Evolutionary conservation across 2,329 filamentous ascomycete species (phyloP), one percentile per base, ranked within the genome.

Genomic region (Claviceps humidiphila): DNA sequence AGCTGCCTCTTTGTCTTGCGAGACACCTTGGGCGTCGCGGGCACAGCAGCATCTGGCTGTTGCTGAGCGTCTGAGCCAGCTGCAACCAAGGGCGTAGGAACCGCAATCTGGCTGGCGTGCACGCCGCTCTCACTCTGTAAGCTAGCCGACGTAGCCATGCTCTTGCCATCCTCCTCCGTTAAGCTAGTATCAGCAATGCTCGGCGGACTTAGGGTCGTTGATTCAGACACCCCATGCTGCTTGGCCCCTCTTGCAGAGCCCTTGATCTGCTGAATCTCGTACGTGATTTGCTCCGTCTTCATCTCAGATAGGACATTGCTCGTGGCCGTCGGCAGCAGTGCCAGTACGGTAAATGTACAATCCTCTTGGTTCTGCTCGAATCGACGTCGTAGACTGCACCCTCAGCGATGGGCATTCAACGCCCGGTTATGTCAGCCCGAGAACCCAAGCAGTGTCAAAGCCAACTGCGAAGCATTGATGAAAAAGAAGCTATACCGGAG

Each of bases 351-450:
- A 66, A 94, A 96, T 47, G 91, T 96, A 71, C 93, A 98, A 70
- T 98, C 93, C 66, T 95, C 91, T 67, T 98, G 93, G 68, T 98
- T 98, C 70, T 98, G 93, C 68, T 97, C 89, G 71, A 98, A 98
- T 64, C 93, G 87, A 54, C 93, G 86, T 50, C 90, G 89, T 56
- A 98, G 80, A 69, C 91, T 97, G 43, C 5, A 34, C 2, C 24
- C 24, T 6, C 1, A 39, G 11, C 2, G 24, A 20, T 9, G 39
- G 47, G 24, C 2, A 13, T n/a, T n/a, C 3, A 5, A 11, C 34
- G 17, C 34, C 8, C 45, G 5, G 20, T 40, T 20, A 48, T 40
- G 47, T 48, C 5, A 48, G 47, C 20, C 44, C 44, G 26, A 34
- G n/a, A 46, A n/a, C n/a, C 44, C 9, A 34, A 34, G 9, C 30